phyloP scores from a whole-genome alignment of 371 early-diverging fungal species.

The Saksenaea oblongispora region DNA sequence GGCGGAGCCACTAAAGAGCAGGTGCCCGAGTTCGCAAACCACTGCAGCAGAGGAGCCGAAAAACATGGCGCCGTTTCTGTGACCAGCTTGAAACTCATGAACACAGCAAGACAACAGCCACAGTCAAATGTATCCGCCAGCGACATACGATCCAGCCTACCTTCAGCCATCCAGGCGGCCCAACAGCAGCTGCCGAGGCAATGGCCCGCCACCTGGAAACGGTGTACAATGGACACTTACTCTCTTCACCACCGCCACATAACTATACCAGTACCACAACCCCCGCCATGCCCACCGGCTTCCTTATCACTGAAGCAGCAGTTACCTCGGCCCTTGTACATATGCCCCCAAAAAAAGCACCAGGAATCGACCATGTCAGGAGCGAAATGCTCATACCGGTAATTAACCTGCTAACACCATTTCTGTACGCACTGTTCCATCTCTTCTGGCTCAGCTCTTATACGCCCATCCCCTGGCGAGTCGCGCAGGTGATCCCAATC shows the following conservation, averaged over 20 bases:
- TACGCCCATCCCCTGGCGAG: no score
- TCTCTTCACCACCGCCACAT: neutral
- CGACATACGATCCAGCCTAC: neutral
- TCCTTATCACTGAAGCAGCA: neutral
- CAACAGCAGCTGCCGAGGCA: no score
- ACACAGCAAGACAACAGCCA: slow-evolving; percentile 8
- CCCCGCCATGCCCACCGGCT: neutral
- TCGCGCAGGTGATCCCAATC: no score
- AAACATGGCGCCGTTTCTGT: slow-evolving; percentile 22
- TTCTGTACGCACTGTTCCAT: slow-evolving; percentile 8
- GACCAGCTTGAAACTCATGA: neutral
- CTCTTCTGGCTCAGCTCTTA: slow-evolving; percentile 28
- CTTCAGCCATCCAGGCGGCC: slow-evolving; percentile 9
- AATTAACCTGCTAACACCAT: neutral
- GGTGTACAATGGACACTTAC: neutral
- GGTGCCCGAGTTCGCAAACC: neutral
- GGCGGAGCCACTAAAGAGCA: slow-evolving; percentile 16
- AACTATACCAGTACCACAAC: neutral
- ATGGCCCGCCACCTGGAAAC: slow-evolving; percentile 9
- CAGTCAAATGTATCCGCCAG: slow-evolving; percentile 6
- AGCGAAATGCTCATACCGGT: slow-evolving; percentile 28
- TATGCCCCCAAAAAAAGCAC: slow-evolving; percentile 15
- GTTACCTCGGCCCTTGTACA: neutral
- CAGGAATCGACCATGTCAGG: slow-evolving; percentile 26
- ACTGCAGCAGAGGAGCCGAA: slow-evolving; percentile 1